These are phyloP conservation scores for Rhizophlyctis rosea DNA, from an alignment of 192 early-diverging fungal genomes.

Conservation along the genomic window DNA sequence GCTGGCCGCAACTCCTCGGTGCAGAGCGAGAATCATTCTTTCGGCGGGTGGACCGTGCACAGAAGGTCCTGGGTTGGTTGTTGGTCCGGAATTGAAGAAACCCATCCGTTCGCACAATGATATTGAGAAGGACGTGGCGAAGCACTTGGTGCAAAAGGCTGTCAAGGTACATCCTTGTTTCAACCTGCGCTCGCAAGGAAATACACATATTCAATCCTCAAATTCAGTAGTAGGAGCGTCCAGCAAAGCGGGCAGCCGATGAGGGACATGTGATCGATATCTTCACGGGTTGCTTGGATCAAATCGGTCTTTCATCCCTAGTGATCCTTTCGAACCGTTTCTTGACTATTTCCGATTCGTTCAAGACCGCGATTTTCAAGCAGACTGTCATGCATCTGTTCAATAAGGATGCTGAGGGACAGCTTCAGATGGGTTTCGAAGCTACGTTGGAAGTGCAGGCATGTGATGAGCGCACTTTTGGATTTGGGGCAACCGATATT, in stretches of 20 bases:
- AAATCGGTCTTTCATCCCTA: conserved; percentile 86
- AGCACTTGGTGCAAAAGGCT: conserved; percentile 91
- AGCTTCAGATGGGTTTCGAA: conserved; percentile 96
- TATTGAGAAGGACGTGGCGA: conserved; percentile 90
- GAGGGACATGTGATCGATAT: conserved; percentile 93
- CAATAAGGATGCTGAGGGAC: conserved; percentile 82
- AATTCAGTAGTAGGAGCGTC: conserved; percentile 79
- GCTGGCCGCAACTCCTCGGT: too few species aligned
- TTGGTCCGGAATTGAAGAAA: conserved; percentile 87
- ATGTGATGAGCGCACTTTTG: not conserved
- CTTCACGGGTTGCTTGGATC: conserved; percentile 97
- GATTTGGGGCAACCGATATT: not conserved
- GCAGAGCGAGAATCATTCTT: conserved; percentile 87
- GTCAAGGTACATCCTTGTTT: conserved; percentile 78
- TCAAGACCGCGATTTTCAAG: conserved; percentile 96
- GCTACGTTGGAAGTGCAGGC: conserved; percentile 93
- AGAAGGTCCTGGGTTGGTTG: conserved; percentile 96
- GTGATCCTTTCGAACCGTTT: conserved; percentile 83
- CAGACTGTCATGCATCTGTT: conserved; percentile 95
- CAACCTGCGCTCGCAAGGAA: too few species aligned
- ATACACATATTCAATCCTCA: too few species aligned
- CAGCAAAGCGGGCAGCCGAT: conserved; percentile 81
- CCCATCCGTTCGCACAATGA: conserved; percentile 97
- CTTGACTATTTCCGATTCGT: conserved; percentile 95
- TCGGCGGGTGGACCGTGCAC: conserved; percentile 91